Evolutionary conservation across 116 monocot genomes (phyloP).

Genomic region (Dioscorea cayenensis): DNA sequence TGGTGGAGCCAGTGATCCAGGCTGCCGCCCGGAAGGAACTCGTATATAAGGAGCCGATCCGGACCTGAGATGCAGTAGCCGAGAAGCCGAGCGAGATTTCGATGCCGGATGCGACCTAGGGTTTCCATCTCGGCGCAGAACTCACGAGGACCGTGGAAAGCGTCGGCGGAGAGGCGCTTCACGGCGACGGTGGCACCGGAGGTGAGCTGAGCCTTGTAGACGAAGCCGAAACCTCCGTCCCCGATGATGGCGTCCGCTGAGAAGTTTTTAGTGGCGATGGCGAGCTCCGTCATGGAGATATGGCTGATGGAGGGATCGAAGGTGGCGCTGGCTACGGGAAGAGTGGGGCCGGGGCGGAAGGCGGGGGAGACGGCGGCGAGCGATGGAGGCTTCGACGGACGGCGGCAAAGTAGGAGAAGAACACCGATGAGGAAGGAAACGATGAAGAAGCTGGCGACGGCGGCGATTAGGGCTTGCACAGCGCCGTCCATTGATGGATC

Average conservation of each 20-base stretch:
- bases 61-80: slow-evolving; percentile 55
- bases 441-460: slow-evolving; percentile 28
- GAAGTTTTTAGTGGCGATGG: slow-evolving; percentile 54
- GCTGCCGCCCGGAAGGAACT: slow-evolving; percentile 50
- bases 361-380: neutral
- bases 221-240: slow-evolving; percentile 76
- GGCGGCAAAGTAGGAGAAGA: slow-evolving; percentile 7
- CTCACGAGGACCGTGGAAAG: slow-evolving; percentile 62
- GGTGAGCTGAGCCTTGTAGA: slow-evolving; percentile 38
- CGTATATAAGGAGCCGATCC: slow-evolving; percentile 71
- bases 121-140: slow-evolving; percentile 75
- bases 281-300: slow-evolving; percentile 48
- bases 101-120: slow-evolving; percentile 44
- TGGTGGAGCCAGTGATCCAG: slow-evolving; percentile 52
- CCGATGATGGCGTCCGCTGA: slow-evolving; percentile 56
- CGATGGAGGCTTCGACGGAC: neutral
- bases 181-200: slow-evolving; percentile 49
- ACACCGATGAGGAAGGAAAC: slow-evolving; percentile 24
- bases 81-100: slow-evolving; percentile 51
- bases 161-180: slow-evolving; percentile 66
- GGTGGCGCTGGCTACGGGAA: slow-evolving; percentile 14
- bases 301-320: slow-evolving; percentile 28
- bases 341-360: too few relatives aligned
- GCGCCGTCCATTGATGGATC: slow-evolving; percentile 17
- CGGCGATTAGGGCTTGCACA: slow-evolving; percentile 25